A percentile compares a stretch with the other conserved stretches of the same genome.
These are phyloP conservation scores for Biscutella auriculata DNA, from an alignment of 441 rosid genomes.

Conservation along the genomic window DNA sequence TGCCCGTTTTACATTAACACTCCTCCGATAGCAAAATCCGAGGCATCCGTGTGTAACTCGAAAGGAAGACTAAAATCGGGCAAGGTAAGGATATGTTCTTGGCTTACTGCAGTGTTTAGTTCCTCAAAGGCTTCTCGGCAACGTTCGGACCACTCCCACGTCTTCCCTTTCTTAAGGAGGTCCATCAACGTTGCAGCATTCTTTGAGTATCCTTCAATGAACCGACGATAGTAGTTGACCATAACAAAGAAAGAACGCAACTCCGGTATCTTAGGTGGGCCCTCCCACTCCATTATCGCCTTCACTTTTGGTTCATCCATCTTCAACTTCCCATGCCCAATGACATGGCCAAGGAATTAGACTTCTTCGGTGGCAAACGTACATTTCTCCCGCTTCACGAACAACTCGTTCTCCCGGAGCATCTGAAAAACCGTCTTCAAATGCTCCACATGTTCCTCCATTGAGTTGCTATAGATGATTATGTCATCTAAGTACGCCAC, in stretches of 20 bases:
- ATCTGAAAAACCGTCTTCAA: no score
- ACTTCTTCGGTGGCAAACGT: not conserved
- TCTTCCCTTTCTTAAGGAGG: not conserved
- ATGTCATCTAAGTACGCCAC: no score
- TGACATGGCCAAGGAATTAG: not conserved
- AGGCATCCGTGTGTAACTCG: no score
- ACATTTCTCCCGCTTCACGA: no score
- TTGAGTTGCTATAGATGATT: no score
- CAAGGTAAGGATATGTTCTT: no score
- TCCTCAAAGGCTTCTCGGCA: not conserved
- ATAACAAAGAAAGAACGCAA: not conserved
- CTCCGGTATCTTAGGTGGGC: not conserved
- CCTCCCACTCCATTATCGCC: not conserved
- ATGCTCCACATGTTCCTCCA: no score
- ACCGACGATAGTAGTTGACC: not conserved
- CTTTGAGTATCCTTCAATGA: not conserved
- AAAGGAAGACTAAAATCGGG: no score
- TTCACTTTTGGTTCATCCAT: not conserved
- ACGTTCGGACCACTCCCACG: not conserved
- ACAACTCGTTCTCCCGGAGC: no score
- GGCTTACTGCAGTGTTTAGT: no score
- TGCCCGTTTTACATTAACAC: no score
- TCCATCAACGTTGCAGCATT: not conserved
- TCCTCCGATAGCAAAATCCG: no score
- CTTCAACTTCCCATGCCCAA: not conserved